phyloP scores from a whole-genome alignment of 352 stramenopile species.

The Pythium guiyangense region DNA sequence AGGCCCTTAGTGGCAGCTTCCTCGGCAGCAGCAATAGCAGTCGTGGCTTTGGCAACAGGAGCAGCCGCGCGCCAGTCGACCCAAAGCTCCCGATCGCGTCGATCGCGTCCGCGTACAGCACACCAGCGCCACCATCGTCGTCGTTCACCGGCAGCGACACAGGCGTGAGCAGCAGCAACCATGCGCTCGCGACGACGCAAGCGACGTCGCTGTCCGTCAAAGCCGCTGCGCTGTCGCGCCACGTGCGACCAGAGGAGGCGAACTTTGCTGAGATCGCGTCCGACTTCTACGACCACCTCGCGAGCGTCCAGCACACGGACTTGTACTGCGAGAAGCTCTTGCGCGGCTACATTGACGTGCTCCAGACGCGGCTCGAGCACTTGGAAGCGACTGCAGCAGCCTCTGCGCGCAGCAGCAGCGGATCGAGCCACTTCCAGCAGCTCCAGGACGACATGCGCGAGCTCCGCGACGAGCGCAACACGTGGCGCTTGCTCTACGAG shows the following conservation, averaged over 20 bases:
- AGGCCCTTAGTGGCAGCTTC: constrained; percentile 20
- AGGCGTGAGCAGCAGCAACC: constrained; percentile 15
- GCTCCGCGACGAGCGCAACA: no score
- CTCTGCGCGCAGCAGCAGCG: no score
- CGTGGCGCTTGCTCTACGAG: no score
- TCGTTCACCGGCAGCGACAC: no score
- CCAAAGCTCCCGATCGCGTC: constrained; percentile 64
- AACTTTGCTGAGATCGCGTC: constrained; percentile 72
- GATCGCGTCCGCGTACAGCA: constrained; percentile 63
- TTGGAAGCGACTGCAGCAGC: constrained; percentile 25
- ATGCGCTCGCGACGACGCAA: no score
- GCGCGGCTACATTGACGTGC: constrained; percentile 69
- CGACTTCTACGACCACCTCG: constrained; percentile 72
- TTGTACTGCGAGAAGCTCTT: constrained; percentile 70
- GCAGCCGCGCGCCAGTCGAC: no score
- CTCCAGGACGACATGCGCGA: constrained; percentile 45
- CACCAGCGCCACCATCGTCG: no score
- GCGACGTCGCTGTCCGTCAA: no score
- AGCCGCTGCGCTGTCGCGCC: constrained; percentile 37
- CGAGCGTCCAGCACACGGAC: constrained; percentile 66
- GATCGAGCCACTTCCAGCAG: constrained; percentile 16
- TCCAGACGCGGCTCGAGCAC: constrained; percentile 60
- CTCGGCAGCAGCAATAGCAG: background rate
- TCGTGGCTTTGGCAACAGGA: no score
- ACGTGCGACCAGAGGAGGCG: constrained; percentile 68